Evolutionary conservation across 2,329 filamentous ascomycete species (phyloP).

Genomic region (Sarocladium strictum): DNA sequence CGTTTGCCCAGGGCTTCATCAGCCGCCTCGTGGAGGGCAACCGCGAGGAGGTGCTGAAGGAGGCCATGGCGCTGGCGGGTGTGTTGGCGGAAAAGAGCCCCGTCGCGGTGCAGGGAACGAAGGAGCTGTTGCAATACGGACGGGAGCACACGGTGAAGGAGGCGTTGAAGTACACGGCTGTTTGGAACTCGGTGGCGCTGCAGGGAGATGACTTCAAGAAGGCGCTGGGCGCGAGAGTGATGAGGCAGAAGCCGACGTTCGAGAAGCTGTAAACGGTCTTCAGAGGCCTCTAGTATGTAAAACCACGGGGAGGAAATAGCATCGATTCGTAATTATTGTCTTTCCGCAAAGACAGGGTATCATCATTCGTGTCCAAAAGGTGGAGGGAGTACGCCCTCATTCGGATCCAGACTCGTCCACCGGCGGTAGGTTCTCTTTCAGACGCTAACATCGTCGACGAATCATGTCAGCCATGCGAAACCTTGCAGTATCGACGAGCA

Average conservation of each 20-base stretch:
- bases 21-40: constrained; percentile 52
- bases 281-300: no score
- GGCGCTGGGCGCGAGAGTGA: constrained; percentile 69
- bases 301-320: no score
- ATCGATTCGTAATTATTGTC: no score
- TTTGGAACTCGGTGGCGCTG: constrained; percentile 82
- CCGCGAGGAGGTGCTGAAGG: constrained; percentile 57
- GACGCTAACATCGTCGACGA: constrained; percentile 27
- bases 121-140: constrained; percentile 78
- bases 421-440: constrained; percentile 46
- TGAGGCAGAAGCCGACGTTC: constrained; percentile 76
- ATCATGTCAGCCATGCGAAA: no score
- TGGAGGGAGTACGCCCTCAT: constrained; percentile 20
- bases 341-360: no score
- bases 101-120: constrained; percentile 80
- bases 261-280: constrained; percentile 76
- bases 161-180: constrained; percentile 72
- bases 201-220: constrained; percentile 73
- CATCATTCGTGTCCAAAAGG: no score
- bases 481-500: background rate
- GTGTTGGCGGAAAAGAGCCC: constrained; percentile 77
- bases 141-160: constrained; percentile 73
- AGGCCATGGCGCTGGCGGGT: constrained; percentile 56
- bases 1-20: constrained; percentile 63
- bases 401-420: constrained; percentile 48